Evolutionary conservation across 2,329 filamentous ascomycete genomes (phyloP), one percentile per base, ranked within the genome.

Genomic region (Apiospora aurea): DNA sequence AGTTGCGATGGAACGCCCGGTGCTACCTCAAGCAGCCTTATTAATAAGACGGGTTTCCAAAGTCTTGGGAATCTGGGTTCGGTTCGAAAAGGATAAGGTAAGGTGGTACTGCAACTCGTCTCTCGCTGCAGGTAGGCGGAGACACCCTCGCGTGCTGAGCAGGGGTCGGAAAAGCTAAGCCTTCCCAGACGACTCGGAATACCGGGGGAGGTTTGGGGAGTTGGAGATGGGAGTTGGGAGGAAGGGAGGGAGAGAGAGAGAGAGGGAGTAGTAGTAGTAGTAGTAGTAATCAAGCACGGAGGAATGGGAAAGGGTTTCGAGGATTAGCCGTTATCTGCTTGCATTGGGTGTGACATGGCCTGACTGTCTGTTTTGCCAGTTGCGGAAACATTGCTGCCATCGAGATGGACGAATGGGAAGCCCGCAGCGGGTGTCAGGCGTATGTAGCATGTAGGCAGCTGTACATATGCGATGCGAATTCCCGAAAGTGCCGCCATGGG

Each of bases 81-180:
- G 7, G 29, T 38, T 34, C 26, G 7, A 38, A 61, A 21, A 38
- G 34, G 3, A 38, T 6, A 38, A 38, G 53, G 44, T 18, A 46
- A 21, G 44, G 16, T 6, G 43, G 14, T 29, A 18, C 18, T 26
- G 24, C 26, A 61, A 61, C 26, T 61, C 29, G 26, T 21, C 29
- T 21, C 24, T 61, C 29, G 47, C 24, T 61, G 53, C 26, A 38
- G 53, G 29, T 10, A 34, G 53, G 53, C 53, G 53, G 53, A 16
- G 53, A 13, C 26, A 14, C 44, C 18, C 14, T 61, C 53, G 53
- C 53, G 53, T 61, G 53, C 53, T 61, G 53, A 21, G 11, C 26
- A 61, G 53, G 53, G 53, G 53, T 61, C 24, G 53, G 53, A 18
- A 61, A 61, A 61, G 53, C 53, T 38, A 38, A 61, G 29, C 53